A percentile compares a stretch with the other conserved stretches of the same genome.
Evolutionary conservation across 2,329 filamentous ascomycete species (phyloP).

Genomic region (Colletotrichum paranaense): DNA sequence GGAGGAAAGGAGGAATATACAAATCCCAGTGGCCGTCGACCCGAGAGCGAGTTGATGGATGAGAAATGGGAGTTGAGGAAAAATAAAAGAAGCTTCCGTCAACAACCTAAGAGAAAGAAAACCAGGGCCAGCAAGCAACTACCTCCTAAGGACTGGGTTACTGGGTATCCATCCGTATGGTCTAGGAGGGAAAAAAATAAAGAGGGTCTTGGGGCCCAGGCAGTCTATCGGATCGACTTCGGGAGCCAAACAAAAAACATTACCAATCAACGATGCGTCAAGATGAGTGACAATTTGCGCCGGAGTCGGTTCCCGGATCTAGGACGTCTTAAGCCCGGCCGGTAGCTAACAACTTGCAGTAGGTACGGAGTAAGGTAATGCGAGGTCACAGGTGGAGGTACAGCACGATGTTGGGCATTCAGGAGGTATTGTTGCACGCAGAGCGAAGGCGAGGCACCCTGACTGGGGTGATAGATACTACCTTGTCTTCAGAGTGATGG

Average conservation of each 20-base stretch:
- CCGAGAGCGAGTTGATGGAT: background rate
- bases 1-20: constrained; percentile 4
- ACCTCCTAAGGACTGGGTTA: no score
- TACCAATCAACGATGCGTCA: constrained; percentile 31
- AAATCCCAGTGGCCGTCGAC: constrained; percentile 8
- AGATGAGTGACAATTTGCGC: constrained; percentile 12
- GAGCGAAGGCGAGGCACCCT: background rate
- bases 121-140: background rate
- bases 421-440: background rate
- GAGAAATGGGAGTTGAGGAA: background rate
- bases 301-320: constrained; percentile 23
- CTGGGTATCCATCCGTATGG: background rate
- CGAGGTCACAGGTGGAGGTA: no score
- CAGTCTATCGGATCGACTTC: constrained; percentile 26
- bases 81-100: background rate
- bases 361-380: background rate
- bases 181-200: background rate
- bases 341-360: constrained; percentile 5
- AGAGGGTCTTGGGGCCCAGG: background rate
- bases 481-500: background rate
- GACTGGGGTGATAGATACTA: no score
- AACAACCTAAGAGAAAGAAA: background rate
- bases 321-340: constrained; percentile 31
- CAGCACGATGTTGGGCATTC: background rate
- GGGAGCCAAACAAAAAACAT: constrained; percentile 16